Percentiles rank a stretch among this genome's conserved stretches.
Evolutionary conservation across 2,329 filamentous ascomycete species (phyloP).

Genomic region (Xylariaceae sp.): DNA sequence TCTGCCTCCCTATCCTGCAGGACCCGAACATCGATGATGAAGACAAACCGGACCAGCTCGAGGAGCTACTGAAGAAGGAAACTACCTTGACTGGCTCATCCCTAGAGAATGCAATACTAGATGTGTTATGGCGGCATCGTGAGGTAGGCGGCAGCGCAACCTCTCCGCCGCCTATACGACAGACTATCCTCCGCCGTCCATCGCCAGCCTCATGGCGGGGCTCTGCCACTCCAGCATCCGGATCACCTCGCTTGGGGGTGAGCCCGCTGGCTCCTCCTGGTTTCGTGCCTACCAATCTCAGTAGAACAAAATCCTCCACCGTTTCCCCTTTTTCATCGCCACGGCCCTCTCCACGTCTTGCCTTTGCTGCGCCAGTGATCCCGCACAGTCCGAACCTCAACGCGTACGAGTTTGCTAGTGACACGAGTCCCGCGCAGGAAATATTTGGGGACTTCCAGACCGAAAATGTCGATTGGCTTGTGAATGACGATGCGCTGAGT

Average conservation of each 20-base stretch:
- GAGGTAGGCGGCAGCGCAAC: conserved; percentile 67
- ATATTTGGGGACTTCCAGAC: conserved; percentile 90
- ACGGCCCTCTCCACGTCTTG: conserved; percentile 87
- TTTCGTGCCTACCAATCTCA: conserved; percentile 79
- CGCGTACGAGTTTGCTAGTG: conserved; percentile 90
- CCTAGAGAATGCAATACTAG: conserved; percentile 88
- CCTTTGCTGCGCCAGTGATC: conserved; percentile 86
- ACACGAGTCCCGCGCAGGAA: conserved; percentile 79
- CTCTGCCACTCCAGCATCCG: conserved; percentile 78
- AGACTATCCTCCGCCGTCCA: conserved; percentile 86
- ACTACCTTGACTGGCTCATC: conserved; percentile 75
- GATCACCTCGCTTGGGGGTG: conserved; percentile 80
- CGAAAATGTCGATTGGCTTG: conserved; percentile 96
- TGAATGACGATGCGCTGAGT: conserved; percentile 84
- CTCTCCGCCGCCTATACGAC: conserved; percentile 84
- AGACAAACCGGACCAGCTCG: conserved; percentile 90
- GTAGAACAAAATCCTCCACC: conserved; percentile 75
- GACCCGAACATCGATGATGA: conserved; percentile 86
- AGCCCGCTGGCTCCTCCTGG: conserved; percentile 86
- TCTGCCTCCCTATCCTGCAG: conserved; percentile 87
- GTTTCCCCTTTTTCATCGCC: conserved; percentile 94
- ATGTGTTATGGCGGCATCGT: conserved; percentile 86
- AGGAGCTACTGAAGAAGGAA: conserved; percentile 82
- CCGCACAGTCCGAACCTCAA: conserved; percentile 94
- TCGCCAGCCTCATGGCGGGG: conserved; percentile 95